These are phyloP conservation scores for Penicillium cataractarum DNA, from an alignment of 495 filamentous ascomycete species.

Conservation along the genomic window DNA sequence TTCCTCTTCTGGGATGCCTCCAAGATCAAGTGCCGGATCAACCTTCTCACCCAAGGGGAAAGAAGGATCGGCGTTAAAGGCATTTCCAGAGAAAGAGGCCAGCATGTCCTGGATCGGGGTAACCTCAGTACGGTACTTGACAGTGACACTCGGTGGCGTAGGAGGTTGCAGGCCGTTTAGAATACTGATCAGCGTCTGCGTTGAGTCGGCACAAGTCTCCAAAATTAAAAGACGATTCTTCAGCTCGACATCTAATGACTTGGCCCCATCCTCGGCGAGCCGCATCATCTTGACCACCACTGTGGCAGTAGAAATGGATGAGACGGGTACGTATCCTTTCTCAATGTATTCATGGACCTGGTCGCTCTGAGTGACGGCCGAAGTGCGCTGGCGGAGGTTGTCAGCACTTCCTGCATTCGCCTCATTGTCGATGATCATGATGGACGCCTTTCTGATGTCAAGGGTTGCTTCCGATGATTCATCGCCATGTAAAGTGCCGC, in stretches of 20 bases:
- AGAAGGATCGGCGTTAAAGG: conserved; percentile 56
- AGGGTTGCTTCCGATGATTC: conserved; percentile 61
- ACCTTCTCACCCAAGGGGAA: conserved; percentile 19
- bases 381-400: conserved; percentile 49
- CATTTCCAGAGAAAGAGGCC: conserved; percentile 84
- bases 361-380: conserved; percentile 52
- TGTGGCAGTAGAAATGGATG: conserved; percentile 79
- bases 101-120: conserved; percentile 86
- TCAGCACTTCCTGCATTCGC: conserved; percentile 51
- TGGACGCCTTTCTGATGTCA: conserved; percentile 74
- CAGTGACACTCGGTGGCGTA: conserved; percentile 72
- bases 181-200: conserved; percentile 83
- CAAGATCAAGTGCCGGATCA: conserved; percentile 16
- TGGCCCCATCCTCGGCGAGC: conserved; percentile 54
- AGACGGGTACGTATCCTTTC: conserved; percentile 80
- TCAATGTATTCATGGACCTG: conserved; percentile 69
- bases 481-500: conserved; percentile 61
- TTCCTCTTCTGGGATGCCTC: conserved; percentile 24
- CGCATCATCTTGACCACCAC: conserved; percentile 61
- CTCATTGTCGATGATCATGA: conserved; percentile 83
- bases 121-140: conserved; percentile 86
- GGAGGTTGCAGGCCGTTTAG: conserved; percentile 84
- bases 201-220: conserved; percentile 96
- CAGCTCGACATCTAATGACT: conserved; percentile 77
- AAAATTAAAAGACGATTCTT: conserved; percentile 84